Percentiles rank a stretch among this genome's conserved stretches.
phyloP scores from a whole-genome alignment of 129 eudicot species.

The Flaveria trinervia region DNA sequence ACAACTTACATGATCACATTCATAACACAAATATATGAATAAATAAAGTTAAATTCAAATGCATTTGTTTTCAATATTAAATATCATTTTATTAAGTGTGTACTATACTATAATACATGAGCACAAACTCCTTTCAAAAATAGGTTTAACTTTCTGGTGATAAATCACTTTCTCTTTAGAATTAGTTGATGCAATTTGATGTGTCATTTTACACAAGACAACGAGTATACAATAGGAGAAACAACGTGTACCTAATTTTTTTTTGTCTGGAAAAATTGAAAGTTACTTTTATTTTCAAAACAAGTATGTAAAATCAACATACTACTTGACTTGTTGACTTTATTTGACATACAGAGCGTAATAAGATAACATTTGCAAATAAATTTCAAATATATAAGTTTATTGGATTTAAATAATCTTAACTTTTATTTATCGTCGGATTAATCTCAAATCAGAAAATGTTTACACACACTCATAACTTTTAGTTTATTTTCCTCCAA shows the following conservation, averaged over 20 bases:
- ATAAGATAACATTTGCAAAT: not conserved
- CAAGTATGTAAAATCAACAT: constrained; percentile 5
- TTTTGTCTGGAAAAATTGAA: not conserved
- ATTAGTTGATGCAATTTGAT: not conserved
- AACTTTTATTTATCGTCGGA: too few species aligned
- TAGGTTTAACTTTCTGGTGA: not conserved
- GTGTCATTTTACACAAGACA: not conserved
- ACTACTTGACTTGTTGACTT: constrained; percentile 23
- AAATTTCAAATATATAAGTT: not conserved
- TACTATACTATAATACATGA: not conserved
- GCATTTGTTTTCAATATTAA: not conserved
- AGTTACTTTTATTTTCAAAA: not conserved
- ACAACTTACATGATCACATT: not conserved
- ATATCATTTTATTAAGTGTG: not conserved
- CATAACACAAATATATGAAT: too few species aligned
- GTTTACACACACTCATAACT: too few species aligned
- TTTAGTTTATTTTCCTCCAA: too few species aligned
- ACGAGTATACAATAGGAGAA: not conserved
- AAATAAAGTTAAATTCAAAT: not conserved
- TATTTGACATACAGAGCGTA: not conserved
- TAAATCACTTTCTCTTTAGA: constrained; percentile 13
- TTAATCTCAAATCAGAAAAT: too few species aligned
- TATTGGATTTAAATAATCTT: too few species aligned
- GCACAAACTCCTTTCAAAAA: not conserved
- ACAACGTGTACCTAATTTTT: not conserved